A percentile compares a stretch with the other conserved stretches of the same genome.
phyloP scores from a whole-genome alignment of 345 rosid genomes.

The Eucalyptus marginata region DNA sequence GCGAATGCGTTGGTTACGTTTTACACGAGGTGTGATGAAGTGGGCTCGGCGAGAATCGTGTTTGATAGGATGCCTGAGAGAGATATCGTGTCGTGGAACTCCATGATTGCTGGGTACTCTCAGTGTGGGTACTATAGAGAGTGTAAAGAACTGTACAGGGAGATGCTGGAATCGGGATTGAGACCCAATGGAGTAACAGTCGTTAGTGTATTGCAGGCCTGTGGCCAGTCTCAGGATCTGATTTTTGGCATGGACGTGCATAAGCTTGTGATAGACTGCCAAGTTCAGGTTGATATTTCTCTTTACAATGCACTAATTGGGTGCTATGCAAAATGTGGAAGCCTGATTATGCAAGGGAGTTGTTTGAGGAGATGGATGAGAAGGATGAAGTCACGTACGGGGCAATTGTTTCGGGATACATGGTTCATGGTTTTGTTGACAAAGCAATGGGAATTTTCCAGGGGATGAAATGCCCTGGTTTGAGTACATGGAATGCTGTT shows the following conservation, averaged over 20 bases:
- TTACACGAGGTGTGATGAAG: constrained; percentile 40
- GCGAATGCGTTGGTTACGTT: constrained; percentile 55
- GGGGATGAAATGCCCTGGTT: constrained; percentile 27
- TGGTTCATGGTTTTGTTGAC: constrained; percentile 60
- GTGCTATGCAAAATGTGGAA: constrained; percentile 72
- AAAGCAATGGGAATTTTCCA: constrained; percentile 42
- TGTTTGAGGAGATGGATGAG: constrained; percentile 55
- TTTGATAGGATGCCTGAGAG: constrained; percentile 50
- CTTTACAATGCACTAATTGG: constrained; percentile 63
- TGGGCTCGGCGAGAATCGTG: constrained; percentile 33
- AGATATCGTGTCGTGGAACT: constrained; percentile 81
- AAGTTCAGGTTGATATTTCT: constrained; percentile 35
- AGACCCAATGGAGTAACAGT: constrained; percentile 58
- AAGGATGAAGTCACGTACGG: constrained; percentile 60
- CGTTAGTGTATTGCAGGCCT: constrained; percentile 63
- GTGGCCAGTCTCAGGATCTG: constrained; percentile 62
- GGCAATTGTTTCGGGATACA: constrained; percentile 59
- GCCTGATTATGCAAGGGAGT: constrained; percentile 56
- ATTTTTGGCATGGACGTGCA: constrained; percentile 70
- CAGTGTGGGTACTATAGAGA: constrained; percentile 55
- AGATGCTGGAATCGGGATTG: constrained; percentile 32
- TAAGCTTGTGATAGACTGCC: constrained; percentile 19
- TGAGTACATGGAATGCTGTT: constrained; percentile 69
- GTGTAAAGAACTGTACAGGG: constrained; percentile 48
- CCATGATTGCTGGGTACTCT: constrained; percentile 77